Evolutionary conservation across 1,284 basidiomycete species (phyloP).

Genomic region (Clitocybe nebularis): DNA sequence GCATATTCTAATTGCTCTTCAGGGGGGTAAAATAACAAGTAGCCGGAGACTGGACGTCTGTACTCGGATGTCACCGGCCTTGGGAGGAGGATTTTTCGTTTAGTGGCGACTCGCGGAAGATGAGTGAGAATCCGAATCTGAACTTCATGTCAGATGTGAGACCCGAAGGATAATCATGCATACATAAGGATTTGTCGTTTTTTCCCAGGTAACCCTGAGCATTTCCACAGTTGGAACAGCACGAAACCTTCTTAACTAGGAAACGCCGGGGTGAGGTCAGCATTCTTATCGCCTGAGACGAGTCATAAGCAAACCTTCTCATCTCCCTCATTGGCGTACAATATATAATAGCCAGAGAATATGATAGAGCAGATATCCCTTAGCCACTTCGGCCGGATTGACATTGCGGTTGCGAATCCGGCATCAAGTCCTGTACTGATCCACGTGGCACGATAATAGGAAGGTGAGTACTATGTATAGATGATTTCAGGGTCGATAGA

Average conservation of each 20-base stretch:
- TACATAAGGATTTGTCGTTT: conserved; percentile 91
- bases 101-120: conserved; percentile 60
- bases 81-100: conserved; percentile 76
- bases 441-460: conserved; percentile 98
- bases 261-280: conserved; percentile 6
- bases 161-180: conserved; percentile 21
- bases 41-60: conserved; percentile 76
- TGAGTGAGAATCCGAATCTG: conserved; percentile 69
- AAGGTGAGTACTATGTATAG: conserved; percentile 75
- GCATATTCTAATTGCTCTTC: conserved; percentile 63
- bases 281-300: neutral
- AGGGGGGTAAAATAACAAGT: conserved; percentile 80
- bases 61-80: conserved; percentile 77
- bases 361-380: conserved; percentile 82
- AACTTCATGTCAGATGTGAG: conserved; percentile 4
- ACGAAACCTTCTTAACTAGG: conserved; percentile 82
- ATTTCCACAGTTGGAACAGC: conserved; percentile 95
- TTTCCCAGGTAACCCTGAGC: conserved; percentile 94
- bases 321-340: conserved; percentile 91
- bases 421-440: conserved; percentile 93
- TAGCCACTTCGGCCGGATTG: conserved; percentile 89
- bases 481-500: too few species aligned
- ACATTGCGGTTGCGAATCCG: conserved; percentile 94
- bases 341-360: conserved; percentile 90
- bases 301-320: conserved; percentile 66